Conservation (phyloP, 371 early-diverging fungal species). For the Circinella minor region DNA sequence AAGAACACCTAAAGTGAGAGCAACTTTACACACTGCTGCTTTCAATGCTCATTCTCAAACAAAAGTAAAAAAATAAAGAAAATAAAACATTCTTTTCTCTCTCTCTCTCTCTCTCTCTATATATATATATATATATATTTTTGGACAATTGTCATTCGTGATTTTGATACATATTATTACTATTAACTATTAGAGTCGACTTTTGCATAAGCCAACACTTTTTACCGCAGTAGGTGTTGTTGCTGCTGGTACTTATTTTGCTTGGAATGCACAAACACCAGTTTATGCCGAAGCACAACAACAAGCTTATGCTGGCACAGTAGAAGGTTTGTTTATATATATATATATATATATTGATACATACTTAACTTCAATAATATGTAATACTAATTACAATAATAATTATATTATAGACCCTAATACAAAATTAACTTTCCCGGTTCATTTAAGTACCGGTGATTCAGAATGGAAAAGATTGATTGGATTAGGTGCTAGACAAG, state of each 20-base stretch:
- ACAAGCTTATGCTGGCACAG: constrained; percentile 33
- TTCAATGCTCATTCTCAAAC: neutral
- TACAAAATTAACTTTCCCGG: constrained; percentile 40
- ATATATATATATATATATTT: neutral
- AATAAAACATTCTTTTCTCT: neutral
- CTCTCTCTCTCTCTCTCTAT: neutral
- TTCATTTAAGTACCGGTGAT: constrained; percentile 31
- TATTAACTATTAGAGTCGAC: neutral
- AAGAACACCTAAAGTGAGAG: constrained; percentile 1
- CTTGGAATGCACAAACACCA: constrained; percentile 11
- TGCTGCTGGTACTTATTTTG: neutral
- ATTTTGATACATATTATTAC: neutral
- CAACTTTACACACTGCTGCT: constrained; percentile 3
- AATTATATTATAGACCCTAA: constrained; percentile 32
- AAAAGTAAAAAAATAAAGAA: neutral
- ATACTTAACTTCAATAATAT: no score
- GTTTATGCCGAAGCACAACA: constrained; percentile 25
- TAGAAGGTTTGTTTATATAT: constrained; percentile 33
- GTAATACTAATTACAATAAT: neutral
- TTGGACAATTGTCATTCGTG: neutral
- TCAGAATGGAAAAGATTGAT: constrained; percentile 53
- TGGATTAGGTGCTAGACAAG: constrained; percentile 72
- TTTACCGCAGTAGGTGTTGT: neutral
- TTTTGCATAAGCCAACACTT: constrained; percentile 4
- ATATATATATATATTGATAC: no score